Evolutionary conservation across 2,329 filamentous ascomycete genomes (phyloP), one percentile per base, ranked within the genome.

Genomic region (Orbilia blumenaviensis): DNA sequence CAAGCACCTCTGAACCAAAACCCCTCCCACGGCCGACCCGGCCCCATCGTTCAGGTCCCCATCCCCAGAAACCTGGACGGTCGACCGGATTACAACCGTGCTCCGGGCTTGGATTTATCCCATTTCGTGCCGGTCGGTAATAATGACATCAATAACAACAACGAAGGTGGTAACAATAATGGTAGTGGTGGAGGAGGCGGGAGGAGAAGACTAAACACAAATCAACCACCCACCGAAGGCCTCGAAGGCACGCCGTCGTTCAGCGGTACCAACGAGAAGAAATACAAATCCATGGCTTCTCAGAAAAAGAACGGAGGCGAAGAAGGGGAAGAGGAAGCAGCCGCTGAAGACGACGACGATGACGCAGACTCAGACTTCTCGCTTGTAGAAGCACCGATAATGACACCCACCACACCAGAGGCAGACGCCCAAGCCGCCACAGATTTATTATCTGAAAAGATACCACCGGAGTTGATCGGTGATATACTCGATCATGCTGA

Each of bases 401-500:
- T 23, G 34, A 50, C 23, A 1, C 29, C 41, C 25, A 16, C 42
- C 10, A n/a, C n/a, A n/a, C 21, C 52, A 12, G 46, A 69, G 50
- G 3, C 38, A 27, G 66, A 72, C 14, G 61, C 56, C 29, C 48
- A 23, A 4, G 60, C 41, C 12, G 36, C 50, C 3, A 54, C 54
- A 6, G 29, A 32, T 0, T 29, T 72, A 10, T 14, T 77, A 2
- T 18, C 61, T 8, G 12, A 32, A 6, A 48, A 46, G 4, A 1
- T 77, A 0, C 73, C 73, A 1, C 16, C 44, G 5, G 73, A 77
- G 54, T 38, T 77, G 2, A 34, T 77, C 50, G 14, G 50, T 2
- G 48, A 48, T 6, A 77, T 77, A 27, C 66, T 77, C 25, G 73
- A 77, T n/a, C 12, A 27, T 7, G 73, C 73, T 1, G 60, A 63